A percentile compares a stretch with the other conserved stretches of the same genome.
Evolutionary conservation across 2,329 filamentous ascomycete species (phyloP).

Genomic region (Curvularia sp.): DNA sequence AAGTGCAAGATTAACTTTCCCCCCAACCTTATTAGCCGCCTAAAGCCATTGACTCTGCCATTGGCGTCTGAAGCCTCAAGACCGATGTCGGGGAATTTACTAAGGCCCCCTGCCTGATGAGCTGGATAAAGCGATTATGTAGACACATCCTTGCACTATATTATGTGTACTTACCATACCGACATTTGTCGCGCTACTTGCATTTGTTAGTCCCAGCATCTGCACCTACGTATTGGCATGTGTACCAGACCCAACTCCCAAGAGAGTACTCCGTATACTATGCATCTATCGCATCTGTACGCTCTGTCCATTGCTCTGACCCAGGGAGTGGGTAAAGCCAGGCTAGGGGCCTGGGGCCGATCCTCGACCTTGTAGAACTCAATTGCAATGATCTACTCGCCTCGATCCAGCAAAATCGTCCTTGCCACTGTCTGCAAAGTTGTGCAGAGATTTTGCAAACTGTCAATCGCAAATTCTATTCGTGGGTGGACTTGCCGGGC

Average conservation of each 20-base stretch:
- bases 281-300: not conserved
- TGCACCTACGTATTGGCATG: not conserved
- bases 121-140: not conserved
- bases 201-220: not conserved
- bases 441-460: not conserved
- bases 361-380: not conserved
- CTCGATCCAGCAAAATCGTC: conserved; percentile 1
- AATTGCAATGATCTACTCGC: conserved; percentile 1
- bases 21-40: no score
- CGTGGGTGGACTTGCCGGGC: not conserved
- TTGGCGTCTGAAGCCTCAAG: not conserved
- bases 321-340: not conserved
- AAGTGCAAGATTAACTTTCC: not conserved
- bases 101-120: not conserved
- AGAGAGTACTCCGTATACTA: not conserved
- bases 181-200: not conserved
- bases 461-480: not conserved
- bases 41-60: not conserved
- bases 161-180: not conserved
- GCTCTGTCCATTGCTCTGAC: not conserved
- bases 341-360: not conserved
- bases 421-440: not conserved
- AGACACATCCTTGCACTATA: not conserved
- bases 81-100: not conserved
- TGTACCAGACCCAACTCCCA: not conserved